Percentiles rank a stretch among this genome's conserved stretches.
These are phyloP conservation scores for Boletus vermiculosoides DNA, from an alignment of 768 basidiomycete genomes.

Conservation along the genomic window DNA sequence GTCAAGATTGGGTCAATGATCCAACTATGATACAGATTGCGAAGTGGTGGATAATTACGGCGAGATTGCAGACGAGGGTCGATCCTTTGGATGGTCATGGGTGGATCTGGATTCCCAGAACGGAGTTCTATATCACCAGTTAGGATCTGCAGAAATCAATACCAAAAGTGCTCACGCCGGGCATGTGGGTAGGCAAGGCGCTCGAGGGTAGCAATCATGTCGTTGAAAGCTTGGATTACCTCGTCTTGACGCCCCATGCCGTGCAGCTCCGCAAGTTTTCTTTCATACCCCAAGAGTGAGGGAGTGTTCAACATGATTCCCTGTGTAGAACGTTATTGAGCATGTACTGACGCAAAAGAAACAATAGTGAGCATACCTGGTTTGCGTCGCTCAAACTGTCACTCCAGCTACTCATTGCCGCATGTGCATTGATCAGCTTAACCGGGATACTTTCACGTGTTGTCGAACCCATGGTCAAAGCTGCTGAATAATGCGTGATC, in stretches of 20 bases:
- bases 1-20: background rate
- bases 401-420: background rate
- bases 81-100: no score
- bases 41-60: background rate
- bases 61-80: background rate
- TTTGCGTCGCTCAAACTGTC: background rate
- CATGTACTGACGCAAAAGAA: background rate
- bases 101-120: background rate
- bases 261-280: background rate
- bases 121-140: background rate
- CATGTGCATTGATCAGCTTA: constrained; percentile 1
- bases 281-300: background rate
- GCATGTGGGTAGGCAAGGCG: background rate
- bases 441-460: background rate
- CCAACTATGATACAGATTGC: background rate
- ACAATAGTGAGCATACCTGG: background rate
- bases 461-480: background rate
- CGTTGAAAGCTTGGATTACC: background rate
- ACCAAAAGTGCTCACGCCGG: background rate
- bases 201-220: background rate
- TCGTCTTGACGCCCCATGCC: constrained; percentile 13
- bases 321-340: background rate
- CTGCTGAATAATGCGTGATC: background rate
- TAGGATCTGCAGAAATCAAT: background rate
- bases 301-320: background rate